These are phyloP conservation scores for Postia placenta DNA, from an alignment of 768 basidiomycete genomes.

Conservation along the genomic window DNA sequence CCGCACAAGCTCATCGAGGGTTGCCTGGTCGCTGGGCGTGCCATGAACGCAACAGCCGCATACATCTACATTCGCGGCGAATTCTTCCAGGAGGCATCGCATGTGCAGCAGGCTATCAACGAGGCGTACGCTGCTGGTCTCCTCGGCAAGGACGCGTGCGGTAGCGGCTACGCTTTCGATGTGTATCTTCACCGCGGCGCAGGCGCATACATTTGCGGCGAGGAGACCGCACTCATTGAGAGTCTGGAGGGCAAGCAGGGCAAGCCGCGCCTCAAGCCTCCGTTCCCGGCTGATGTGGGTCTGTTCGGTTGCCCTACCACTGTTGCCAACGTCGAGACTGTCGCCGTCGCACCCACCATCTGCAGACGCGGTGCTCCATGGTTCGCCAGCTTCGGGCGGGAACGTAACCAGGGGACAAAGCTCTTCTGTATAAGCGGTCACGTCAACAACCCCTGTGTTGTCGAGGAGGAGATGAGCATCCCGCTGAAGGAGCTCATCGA, in stretches of 20 bases:
- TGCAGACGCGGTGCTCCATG: slow-evolving; percentile 82
- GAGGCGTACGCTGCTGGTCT: slow-evolving; percentile 90
- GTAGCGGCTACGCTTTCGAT: slow-evolving; percentile 91
- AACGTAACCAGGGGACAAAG: slow-evolving; percentile 95
- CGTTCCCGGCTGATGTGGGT: slow-evolving; percentile 98
- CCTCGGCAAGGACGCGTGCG: slow-evolving; percentile 88
- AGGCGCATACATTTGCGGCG: slow-evolving; percentile 97
- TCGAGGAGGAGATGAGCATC: slow-evolving; percentile 99
- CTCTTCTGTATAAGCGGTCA: slow-evolving; percentile 95
- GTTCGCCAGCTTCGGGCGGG: slow-evolving; percentile 91
- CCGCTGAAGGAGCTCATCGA: slow-evolving; percentile 90
- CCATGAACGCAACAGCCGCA: slow-evolving; percentile 97
- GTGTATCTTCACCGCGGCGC: slow-evolving; percentile 98
- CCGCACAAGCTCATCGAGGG: slow-evolving; percentile 98
- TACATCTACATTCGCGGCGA: slow-evolving; percentile 99
- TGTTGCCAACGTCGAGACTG: slow-evolving; percentile 98
- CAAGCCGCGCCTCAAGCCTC: slow-evolving; percentile 95
- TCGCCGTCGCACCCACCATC: slow-evolving; percentile 96
- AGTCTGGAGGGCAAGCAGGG: slow-evolving; percentile 97
- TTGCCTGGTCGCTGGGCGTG: slow-evolving; percentile 93
- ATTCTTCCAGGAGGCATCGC: slow-evolving; percentile 91
- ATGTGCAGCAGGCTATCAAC: slow-evolving; percentile 91
- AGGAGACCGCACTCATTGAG: slow-evolving; percentile 97
- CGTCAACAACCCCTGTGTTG: slow-evolving; percentile 95
- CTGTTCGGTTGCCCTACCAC: slow-evolving; percentile 96